Evolutionary conservation across 1,284 basidiomycete species (phyloP).

Genomic region (Irpex rosettiformis): DNA sequence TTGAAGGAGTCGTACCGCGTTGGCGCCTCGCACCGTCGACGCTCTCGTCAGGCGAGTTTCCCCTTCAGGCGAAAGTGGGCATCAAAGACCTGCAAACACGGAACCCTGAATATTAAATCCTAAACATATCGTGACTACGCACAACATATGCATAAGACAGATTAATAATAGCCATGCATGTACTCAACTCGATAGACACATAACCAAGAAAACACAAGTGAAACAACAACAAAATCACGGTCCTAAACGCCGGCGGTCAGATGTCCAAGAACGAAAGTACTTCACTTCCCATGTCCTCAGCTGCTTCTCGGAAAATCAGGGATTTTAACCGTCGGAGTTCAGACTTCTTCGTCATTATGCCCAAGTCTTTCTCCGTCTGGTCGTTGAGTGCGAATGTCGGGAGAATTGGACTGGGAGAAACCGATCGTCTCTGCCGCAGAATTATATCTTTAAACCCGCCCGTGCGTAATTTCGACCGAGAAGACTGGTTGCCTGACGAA

Average conservation of each 20-base stretch:
- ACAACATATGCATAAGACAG: too few species aligned
- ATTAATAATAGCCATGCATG: too few species aligned
- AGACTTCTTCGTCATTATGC: neutral
- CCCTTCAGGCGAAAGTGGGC: too few species aligned
- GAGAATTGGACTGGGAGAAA: neutral
- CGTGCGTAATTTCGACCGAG: neutral
- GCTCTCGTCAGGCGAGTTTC: too few species aligned
- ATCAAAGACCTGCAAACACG: too few species aligned
- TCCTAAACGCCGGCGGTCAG: neutral
- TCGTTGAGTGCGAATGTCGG: neutral
- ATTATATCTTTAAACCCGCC: neutral
- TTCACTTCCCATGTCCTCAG: neutral
- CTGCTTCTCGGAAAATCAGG: neutral
- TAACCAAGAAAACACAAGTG: too few species aligned
- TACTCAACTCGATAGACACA: too few species aligned
- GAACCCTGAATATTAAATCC: too few species aligned
- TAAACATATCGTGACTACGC: too few species aligned
- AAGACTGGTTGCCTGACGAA: neutral
- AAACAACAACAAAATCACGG: neutral
- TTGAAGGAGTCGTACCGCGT: too few species aligned
- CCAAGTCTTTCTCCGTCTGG: neutral
- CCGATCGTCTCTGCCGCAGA: neutral
- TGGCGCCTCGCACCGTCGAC: too few species aligned
- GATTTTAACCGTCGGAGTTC: neutral
- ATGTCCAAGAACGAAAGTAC: neutral